Evolutionary conservation across 805 yeast genomes (phyloP).

Genomic region (Aciculoconidium aculeatum): DNA sequence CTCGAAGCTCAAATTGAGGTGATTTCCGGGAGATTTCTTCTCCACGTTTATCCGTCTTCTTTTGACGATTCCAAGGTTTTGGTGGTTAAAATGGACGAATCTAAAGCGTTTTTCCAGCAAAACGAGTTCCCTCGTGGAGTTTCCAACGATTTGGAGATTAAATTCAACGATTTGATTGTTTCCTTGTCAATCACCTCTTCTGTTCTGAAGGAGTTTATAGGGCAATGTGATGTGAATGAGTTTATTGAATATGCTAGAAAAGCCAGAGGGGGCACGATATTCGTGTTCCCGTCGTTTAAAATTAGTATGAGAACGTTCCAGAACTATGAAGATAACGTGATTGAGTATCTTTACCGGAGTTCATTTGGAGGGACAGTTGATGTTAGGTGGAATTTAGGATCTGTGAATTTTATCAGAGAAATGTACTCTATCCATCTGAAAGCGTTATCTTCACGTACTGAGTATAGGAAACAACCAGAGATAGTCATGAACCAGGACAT

Average conservation of each 20-base stretch:
- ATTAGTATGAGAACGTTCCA: constrained; percentile 77
- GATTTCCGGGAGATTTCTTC: constrained; percentile 45
- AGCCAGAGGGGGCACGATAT: constrained; percentile 75
- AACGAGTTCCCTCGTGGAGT: constrained; percentile 38
- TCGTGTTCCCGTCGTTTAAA: constrained; percentile 69
- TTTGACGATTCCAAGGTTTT: constrained; percentile 73
- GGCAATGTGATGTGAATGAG: constrained; percentile 42
- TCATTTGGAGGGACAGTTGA: constrained; percentile 87
- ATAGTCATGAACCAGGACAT: constrained; percentile 25
- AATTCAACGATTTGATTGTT: constrained; percentile 56
- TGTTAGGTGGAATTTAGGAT: constrained; percentile 90
- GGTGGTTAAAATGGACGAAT: constrained; percentile 50
- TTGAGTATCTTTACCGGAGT: constrained; percentile 66
- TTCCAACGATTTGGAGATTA: constrained; percentile 54
- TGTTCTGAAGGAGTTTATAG: constrained; percentile 44
- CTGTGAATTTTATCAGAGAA: constrained; percentile 82
- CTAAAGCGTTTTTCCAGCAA: constrained; percentile 49
- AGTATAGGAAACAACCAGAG: constrained; percentile 27
- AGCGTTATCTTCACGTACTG: constrained; percentile 57
- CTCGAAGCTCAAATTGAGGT: constrained; percentile 68
- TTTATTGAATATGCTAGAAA: constrained; percentile 51
- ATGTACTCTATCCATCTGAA: constrained; percentile 86
- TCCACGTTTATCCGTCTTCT: constrained; percentile 79
- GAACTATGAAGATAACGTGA: constrained; percentile 39
- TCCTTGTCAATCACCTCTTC: constrained; percentile 59